phyloP scores from a whole-genome alignment of 805 yeast species.

The Cyberlindnera veronae region DNA sequence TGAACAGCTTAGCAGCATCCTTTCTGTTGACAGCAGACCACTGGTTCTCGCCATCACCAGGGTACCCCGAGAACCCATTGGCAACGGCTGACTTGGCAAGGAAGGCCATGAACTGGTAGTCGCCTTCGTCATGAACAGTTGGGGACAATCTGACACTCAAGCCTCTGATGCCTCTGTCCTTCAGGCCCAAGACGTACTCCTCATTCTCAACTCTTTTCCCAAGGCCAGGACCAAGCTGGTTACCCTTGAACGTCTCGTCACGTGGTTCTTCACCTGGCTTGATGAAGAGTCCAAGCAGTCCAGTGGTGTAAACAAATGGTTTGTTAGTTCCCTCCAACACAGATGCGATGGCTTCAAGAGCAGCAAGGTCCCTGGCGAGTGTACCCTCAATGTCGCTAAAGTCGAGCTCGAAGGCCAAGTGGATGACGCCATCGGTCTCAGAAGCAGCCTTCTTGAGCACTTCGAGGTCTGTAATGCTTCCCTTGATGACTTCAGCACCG shows the following conservation, averaged over 20 bases:
- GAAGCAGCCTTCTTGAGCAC: conserved; percentile 27
- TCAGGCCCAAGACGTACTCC: conserved; percentile 14
- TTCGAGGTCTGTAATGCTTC: conserved; percentile 30
- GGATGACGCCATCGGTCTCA: conserved; percentile 36
- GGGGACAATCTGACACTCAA: conserved; percentile 32
- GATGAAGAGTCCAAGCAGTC: conserved; percentile 15
- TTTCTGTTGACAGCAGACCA: conserved; percentile 33
- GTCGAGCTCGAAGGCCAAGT: conserved; percentile 35
- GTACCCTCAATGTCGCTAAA: conserved; percentile 21
- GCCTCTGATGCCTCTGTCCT: conserved; percentile 28
- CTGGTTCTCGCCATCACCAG: conserved; percentile 33
- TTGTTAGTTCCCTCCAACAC: conserved; percentile 26
- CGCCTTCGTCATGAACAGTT: conserved; percentile 33
- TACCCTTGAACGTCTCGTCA: conserved; percentile 6
- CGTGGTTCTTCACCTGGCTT: conserved; percentile 10
- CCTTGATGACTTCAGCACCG: conserved; percentile 29
- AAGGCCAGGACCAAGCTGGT: not conserved
- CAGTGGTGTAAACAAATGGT: conserved; percentile 28
- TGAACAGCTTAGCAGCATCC: conserved; percentile 34
- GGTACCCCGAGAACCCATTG: conserved; percentile 33
- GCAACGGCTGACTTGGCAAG: conserved; percentile 29
- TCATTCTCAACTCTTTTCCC: conserved; percentile 18
- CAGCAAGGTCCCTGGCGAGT: conserved; percentile 26
- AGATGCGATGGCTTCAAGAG: conserved; percentile 25
- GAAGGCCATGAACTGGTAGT: conserved; percentile 26